Base-by-base conservation (phyloP, 768 basidiomycete genomes). In the Russula sp. region DNA sequence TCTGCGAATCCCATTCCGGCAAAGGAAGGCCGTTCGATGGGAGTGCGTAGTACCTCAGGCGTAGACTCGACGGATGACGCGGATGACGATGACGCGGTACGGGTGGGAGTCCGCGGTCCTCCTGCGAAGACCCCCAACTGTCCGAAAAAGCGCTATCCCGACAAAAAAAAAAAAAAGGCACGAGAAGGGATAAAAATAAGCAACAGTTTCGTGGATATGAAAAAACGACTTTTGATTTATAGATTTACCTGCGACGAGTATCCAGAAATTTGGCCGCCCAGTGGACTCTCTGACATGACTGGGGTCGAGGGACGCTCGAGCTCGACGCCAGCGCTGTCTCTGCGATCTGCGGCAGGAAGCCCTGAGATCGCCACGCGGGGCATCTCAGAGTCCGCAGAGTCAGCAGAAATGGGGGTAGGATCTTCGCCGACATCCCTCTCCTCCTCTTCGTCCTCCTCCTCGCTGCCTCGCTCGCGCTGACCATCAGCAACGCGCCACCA, bases 401-500 rank as follows among this genome's bases (percentile, higher is more conserved):
- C 44, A 20, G 16, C 20, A 9, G 22, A 20, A 14, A 48, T 5
- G 49, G 11, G 44, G 52, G 22, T 6, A 34, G 27, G 44, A 40
- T 55, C 44, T 59, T 59, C 66, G 63, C 64, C 59, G 32, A 57
- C 60, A 22, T 59, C 67, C 59, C 70, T 67, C 42, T 71, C 70
- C 20, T 62, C 73, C 56, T 57, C 61, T 50, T 73, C 73, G 60
- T 71, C 73, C 56, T 71, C 68, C 71, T 77, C 78, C 68, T 72
- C 74, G 66, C 75, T 77, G 69, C 77, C 78, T 71, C 74, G 75
- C 70, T 80, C 79, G 74, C 78, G 80, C 76, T 92, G 89, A 66
- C 87, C 85, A 64, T 85, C 88, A 66, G 81, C 77, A 68, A 91
- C 89, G 69, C 79, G 82, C 89, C 89, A 91, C 89, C 90, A 92